Conservation (phyloP, 176 grass and related monocot genomes). For the Bothriochloa decipiens region DNA sequence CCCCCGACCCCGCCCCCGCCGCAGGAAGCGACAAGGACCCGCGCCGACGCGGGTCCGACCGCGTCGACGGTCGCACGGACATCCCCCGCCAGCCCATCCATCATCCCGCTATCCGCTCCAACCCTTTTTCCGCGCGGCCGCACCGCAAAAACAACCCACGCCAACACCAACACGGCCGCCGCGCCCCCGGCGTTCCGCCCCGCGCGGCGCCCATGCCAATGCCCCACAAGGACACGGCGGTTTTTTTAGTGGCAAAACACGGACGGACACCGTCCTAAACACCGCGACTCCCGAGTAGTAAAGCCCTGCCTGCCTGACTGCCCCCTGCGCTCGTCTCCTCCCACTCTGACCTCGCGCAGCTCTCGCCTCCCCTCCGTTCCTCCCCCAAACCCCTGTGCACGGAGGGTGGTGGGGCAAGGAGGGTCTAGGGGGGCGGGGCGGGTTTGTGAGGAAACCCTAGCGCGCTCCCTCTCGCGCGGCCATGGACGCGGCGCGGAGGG, state of each 20-base stretch:
- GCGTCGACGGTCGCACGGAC: neutral
- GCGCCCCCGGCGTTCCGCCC: neutral
- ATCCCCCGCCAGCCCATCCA: too few species aligned
- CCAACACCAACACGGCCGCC: neutral
- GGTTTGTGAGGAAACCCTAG: neutral
- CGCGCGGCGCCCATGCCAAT: neutral
- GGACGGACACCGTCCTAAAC: neutral
- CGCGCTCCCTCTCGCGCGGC: neutral
- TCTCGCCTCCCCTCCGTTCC: neutral
- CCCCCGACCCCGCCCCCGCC: neutral
- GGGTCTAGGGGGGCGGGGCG: too few species aligned
- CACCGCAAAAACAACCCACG: neutral
- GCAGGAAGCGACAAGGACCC: conserved; percentile 54
- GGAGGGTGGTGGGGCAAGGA: too few species aligned
- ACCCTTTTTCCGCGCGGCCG: neutral
- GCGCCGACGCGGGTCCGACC: conserved; percentile 20
- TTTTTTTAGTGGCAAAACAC: conserved; percentile 24
- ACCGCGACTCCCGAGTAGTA: conserved; percentile 32
- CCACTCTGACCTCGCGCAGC: neutral
- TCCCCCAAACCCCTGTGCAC: conserved; percentile 27
- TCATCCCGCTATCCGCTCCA: too few species aligned
- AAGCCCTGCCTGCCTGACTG: neutral
- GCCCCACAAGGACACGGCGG: neutral
- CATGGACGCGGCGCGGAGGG: conserved; percentile 63
- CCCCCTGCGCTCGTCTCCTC: neutral